Evolutionary conservation across 2,329 filamentous ascomycete species (phyloP).

Genomic region (Botrytis porri): DNA sequence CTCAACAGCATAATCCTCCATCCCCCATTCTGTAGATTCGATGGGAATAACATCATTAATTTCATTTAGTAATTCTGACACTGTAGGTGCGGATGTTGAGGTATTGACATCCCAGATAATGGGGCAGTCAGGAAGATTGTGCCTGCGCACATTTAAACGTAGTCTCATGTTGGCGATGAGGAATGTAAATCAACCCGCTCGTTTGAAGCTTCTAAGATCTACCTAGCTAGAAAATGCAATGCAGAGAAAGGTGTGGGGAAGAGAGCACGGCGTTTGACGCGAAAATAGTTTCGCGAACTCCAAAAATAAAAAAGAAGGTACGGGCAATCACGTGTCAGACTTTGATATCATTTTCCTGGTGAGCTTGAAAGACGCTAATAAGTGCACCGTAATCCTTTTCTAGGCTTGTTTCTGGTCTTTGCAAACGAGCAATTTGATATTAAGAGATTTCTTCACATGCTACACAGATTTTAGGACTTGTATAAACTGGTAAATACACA

Average conservation of each 20-base stretch:
- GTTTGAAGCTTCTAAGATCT: neutral
- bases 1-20: constrained; percentile 88
- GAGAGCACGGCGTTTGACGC: neutral
- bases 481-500: neutral
- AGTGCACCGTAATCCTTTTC: neutral
- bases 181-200: constrained; percentile 17
- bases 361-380: neutral
- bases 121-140: constrained; percentile 68
- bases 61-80: constrained; percentile 72
- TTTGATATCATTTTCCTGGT: neutral
- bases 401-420: neutral
- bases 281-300: constrained; percentile 10
- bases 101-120: constrained; percentile 66
- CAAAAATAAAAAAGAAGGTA: neutral
- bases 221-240: neutral
- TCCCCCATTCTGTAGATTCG: constrained; percentile 74
- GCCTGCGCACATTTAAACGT: constrained; percentile 68
- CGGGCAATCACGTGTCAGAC: constrained; percentile 4
- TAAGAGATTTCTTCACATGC: neutral
- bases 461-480: neutral
- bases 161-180: constrained; percentile 58
- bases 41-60: constrained; percentile 79
- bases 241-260: constrained; percentile 10
- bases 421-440: neutral
- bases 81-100: constrained; percentile 53